phyloP scores from a whole-genome alignment of 768 basidiomycete species.

The Xerocomus spinulosus region DNA sequence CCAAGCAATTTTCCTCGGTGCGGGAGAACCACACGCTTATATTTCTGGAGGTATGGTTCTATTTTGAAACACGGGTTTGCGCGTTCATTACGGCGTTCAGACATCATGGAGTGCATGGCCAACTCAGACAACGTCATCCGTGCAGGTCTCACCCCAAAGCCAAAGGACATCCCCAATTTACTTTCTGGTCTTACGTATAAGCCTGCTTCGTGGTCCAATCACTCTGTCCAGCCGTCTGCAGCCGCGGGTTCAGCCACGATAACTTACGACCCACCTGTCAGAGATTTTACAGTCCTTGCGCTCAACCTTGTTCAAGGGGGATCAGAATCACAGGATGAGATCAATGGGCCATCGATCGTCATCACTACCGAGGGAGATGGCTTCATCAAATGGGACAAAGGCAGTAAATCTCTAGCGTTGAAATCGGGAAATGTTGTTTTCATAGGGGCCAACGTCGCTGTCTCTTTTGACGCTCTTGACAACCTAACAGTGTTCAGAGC shows the following conservation, averaged over 20 bases:
- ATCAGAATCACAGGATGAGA: constrained; percentile 50
- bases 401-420: constrained; percentile 36
- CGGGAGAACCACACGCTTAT: constrained; percentile 97
- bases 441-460: constrained; percentile 63
- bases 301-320: constrained; percentile 44
- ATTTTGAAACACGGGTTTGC: neutral
- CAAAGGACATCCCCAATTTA: constrained; percentile 90
- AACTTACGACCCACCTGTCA: constrained; percentile 88
- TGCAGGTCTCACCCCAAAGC: constrained; percentile 95
- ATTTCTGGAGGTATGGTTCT: constrained; percentile 73
- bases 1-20: constrained; percentile 91
- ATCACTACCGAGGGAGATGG: constrained; percentile 74
- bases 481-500: constrained; percentile 27
- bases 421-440: constrained; percentile 75
- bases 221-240: constrained; percentile 58
- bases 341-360: constrained; percentile 82
- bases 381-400: constrained; percentile 44
- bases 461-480: constrained; percentile 42
- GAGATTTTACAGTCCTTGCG: constrained; percentile 86
- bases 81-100: constrained; percentile 37
- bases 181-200: constrained; percentile 83
- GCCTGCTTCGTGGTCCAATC: constrained; percentile 61
- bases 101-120: constrained; percentile 99
- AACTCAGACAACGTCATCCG: constrained; percentile 99
- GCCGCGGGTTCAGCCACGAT: constrained; percentile 43